Evolutionary conservation across 352 stramenopile genomes (phyloP).

Genomic region (Chrysophaeum taylorii): DNA sequence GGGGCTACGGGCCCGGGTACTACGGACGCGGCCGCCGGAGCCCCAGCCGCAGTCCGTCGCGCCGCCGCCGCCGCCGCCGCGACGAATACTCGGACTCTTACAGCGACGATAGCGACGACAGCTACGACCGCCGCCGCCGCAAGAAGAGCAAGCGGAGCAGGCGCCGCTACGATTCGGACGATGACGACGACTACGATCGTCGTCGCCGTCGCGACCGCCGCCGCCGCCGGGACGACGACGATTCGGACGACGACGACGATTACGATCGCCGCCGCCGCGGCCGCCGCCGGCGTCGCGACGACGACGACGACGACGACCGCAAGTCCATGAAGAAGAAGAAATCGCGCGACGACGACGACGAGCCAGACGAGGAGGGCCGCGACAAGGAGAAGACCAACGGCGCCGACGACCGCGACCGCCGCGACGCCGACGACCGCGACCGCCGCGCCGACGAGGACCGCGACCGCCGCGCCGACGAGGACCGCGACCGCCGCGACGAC

Average conservation of each 20-base stretch:
- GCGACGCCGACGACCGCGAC: no score
- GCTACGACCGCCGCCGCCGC: background rate
- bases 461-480: no score
- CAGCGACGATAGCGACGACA: background rate
- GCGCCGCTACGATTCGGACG: background rate
- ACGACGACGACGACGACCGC: constrained; percentile 40
- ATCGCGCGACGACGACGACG: no score
- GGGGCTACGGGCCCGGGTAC: background rate
- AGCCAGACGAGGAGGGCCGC: no score
- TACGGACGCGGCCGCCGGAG: background rate
- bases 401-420: no score
- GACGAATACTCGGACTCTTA: background rate
- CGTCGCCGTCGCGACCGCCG: background rate
- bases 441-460: no score
- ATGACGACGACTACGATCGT: no score
- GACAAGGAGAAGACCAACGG: no score
- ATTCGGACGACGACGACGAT: background rate
- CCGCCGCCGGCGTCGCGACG: constrained; percentile 15
- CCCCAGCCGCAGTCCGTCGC: background rate
- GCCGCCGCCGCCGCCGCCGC: background rate
- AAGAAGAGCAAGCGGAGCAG: background rate
- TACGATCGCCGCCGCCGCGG: background rate
- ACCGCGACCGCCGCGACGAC: no score
- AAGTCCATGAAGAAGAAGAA: no score
- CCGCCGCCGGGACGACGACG: background rate